Evolutionary conservation across 371 early-diverging fungal genomes (phyloP).

Genomic region (Mortierella sp.): DNA sequence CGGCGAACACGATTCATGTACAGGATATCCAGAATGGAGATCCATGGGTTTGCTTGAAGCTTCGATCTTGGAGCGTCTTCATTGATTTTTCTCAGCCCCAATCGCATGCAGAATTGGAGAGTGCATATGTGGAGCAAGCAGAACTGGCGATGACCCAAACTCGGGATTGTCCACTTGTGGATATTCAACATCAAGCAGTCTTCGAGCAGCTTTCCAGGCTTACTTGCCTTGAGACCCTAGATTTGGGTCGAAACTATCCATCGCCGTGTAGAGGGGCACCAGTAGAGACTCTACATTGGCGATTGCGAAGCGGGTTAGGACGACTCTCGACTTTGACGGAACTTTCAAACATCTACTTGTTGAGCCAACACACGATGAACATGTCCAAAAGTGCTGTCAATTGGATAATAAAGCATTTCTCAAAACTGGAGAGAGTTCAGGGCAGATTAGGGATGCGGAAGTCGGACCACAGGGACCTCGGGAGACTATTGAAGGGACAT

Average conservation of each 20-base stretch:
- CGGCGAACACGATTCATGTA: conserved; percentile 2
- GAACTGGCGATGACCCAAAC: background rate
- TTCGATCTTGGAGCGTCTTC: background rate
- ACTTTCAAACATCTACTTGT: background rate
- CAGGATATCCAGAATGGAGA: background rate
- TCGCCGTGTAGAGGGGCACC: background rate
- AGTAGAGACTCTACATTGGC: background rate
- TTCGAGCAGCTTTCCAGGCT: background rate
- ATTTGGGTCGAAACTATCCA: background rate
- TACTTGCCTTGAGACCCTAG: background rate
- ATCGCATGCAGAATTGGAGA: background rate
- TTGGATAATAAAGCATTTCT: background rate
- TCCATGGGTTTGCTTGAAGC: conserved; percentile 9
- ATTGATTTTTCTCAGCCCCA: background rate
- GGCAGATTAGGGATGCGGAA: background rate
- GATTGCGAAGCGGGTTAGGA: background rate
- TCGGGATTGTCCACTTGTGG: background rate
- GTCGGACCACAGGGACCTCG: background rate
- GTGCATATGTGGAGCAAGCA: background rate
- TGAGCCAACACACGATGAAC: background rate
- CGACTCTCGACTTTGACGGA: background rate
- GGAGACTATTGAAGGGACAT: background rate
- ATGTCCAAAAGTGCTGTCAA: background rate
- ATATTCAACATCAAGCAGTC: background rate
- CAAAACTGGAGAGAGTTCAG: conserved; percentile 3